Base-by-base conservation (phyloP, 192 early-diverging fungal species). In the Ramicandelaber brevisporus region DNA sequence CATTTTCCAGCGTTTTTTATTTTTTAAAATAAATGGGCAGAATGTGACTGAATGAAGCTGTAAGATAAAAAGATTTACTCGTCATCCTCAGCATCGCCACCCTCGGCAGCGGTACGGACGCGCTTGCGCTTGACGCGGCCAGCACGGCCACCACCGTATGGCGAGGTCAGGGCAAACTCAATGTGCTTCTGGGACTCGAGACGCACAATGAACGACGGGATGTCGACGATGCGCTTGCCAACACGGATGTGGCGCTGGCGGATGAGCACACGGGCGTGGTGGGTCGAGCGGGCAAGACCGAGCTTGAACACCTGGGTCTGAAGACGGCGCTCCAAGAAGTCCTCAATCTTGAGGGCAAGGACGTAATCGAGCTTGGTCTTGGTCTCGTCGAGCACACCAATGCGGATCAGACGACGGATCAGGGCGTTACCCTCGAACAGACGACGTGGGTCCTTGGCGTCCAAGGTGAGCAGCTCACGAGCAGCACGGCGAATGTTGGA, bases 401-500 rank as follows among this genome's bases (percentile, higher is more conserved):
- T 88, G 50, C 87, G 80, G 45, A 97, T 90, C 56, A 97, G 68
- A 48, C 90, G 79, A 43, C 90, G 79, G 64, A 97, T 90, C 37
- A 97, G 73, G 21, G 88, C 90, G 60, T 97, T 97, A 63, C 90
- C 90, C 68, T 93, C 90, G 51, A 93, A 97, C 37, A 93, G 73
- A 61, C 90, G 87, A 38, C 78, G 73, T 44, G 90, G 78, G 59
- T 90, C 84, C 73, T 90, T 90, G 49, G 70, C 72, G 34, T 89
- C 83, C 34, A 93, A 65, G 34, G 81, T 93, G 43, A 97, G 66
- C 38, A 97, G 78, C 63, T 97, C 88, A 90, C 90, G 85, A 43
- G 90, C 90, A 39, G 90, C 90, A 93, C 90, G 90, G 70, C 90
- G 90, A 48, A 97, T 89, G 64, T 93, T 89, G 62, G 90, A 97